Conservation (phyloP, 495 filamentous ascomycete genomes). For the Aspergillus kassunensis region DNA sequence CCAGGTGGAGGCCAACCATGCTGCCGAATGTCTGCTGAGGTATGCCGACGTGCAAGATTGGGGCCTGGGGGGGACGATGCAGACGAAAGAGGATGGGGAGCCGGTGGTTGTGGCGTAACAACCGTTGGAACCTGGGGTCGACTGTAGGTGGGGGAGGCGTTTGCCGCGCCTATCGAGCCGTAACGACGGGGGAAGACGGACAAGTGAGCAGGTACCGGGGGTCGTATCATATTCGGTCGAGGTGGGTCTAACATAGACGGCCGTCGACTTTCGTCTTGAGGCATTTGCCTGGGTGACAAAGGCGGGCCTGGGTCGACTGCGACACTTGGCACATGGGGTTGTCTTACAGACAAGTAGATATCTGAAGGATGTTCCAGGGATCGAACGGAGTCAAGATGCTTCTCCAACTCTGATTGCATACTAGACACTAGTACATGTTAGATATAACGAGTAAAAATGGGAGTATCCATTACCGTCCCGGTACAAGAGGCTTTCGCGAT, state of each 20-base stretch:
- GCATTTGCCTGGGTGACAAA: slow-evolving; percentile 85
- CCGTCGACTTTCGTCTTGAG: slow-evolving; percentile 80
- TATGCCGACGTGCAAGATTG: slow-evolving; percentile 80
- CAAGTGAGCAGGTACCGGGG: slow-evolving; percentile 74
- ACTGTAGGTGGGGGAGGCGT: slow-evolving; percentile 64
- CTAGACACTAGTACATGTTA: slow-evolving; percentile 56
- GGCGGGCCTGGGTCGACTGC: slow-evolving; percentile 67
- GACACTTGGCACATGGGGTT: slow-evolving; percentile 70
- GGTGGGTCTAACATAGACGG: slow-evolving; percentile 42
- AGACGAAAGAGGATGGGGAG: slow-evolving; percentile 71
- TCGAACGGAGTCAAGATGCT: slow-evolving; percentile 71
- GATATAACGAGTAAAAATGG: neutral
- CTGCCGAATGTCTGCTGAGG: slow-evolving; percentile 90
- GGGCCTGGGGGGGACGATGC: slow-evolving; percentile 69
- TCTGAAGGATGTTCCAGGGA: slow-evolving; percentile 76
- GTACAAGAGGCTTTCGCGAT: slow-evolving; percentile 55
- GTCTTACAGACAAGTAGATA: slow-evolving; percentile 66
- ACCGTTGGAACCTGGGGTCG: slow-evolving; percentile 65
- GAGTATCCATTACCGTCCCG: slow-evolving; percentile 46
- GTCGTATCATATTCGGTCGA: slow-evolving; percentile 46
- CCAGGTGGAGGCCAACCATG: slow-evolving; percentile 74
- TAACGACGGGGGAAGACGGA: slow-evolving; percentile 75
- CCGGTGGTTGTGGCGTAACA: slow-evolving; percentile 60
- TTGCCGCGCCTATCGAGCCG: slow-evolving; percentile 73
- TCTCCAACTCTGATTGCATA: slow-evolving; percentile 80